These are phyloP conservation scores for Trypanosoma vivax DNA, from an alignment of 208 protist genomes.

Conservation along the genomic window DNA sequence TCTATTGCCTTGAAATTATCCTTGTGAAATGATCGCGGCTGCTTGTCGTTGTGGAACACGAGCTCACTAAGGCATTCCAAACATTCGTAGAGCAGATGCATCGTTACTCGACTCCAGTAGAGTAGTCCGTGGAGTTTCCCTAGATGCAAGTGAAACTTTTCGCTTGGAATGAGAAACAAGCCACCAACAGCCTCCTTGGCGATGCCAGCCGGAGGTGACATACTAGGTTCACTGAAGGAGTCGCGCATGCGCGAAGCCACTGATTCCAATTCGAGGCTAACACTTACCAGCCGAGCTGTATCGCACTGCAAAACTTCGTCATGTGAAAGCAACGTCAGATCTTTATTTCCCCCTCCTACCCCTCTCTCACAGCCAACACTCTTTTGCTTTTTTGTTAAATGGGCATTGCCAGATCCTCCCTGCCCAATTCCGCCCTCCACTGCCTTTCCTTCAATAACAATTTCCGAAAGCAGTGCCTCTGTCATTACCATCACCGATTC, in stretches of 20 bases:
- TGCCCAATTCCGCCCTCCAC: not conserved
- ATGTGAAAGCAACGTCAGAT: not conserved
- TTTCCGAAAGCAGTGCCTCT: slow-evolving; percentile 27
- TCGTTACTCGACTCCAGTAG: slow-evolving; percentile 38
- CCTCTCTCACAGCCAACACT: no score
- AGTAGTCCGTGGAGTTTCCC: slow-evolving; percentile 31
- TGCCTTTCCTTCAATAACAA: slow-evolving; percentile 14
- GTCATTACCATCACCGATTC: slow-evolving; percentile 31
- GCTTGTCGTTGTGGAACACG: slow-evolving; percentile 23
- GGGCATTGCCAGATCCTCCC: not conserved
- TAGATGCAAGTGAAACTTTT: slow-evolving; percentile 20
- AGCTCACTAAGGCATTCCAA: slow-evolving; percentile 27
- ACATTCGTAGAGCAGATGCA: slow-evolving; percentile 32
- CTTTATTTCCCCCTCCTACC: not conserved
- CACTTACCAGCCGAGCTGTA: slow-evolving; percentile 16
- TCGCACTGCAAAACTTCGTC: not conserved
- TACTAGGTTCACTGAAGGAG: slow-evolving; percentile 4
- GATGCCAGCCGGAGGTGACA: slow-evolving; percentile 6
- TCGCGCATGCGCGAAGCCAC: slow-evolving; percentile 23
- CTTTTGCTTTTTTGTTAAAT: not conserved
- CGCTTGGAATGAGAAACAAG: slow-evolving; percentile 24
- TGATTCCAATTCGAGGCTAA: slow-evolving; percentile 28
- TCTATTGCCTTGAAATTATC: slow-evolving; percentile 45
- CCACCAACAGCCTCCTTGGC: slow-evolving; percentile 19
- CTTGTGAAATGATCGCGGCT: slow-evolving; percentile 20